Base-by-base conservation (phyloP, 1,139 yeast genomes). In the Hyphopichia buzzinii region DNA sequence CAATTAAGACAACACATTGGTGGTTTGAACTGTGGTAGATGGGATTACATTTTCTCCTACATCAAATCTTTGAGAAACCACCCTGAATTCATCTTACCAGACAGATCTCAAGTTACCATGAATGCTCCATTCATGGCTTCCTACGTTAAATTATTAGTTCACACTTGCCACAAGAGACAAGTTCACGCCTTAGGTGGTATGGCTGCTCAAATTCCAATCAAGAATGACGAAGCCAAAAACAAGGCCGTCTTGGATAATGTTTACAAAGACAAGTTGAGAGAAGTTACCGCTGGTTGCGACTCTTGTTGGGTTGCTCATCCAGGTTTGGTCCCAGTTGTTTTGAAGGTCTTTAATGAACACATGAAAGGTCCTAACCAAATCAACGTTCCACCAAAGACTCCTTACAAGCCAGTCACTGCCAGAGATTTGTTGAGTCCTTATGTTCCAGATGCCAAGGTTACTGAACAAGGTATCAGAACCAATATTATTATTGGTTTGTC, bases 241-340 rank as follows among this genome's bases (percentile, higher is more conserved):
- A 70, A 66, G 53, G 66, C 65, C 38, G 89, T 88, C 33, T 78
- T 83, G 79, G 81, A 78, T 47, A 81, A 81, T 46, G 90, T 83
- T 39, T 74, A 79, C 50, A 77, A 74, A 54, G 90, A 83, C 63
- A 83, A 83, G 67, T 68, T 79, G 50, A 74, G 92, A 50, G 94
- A 84, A 62, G 92, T 78, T 35, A 60, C 68, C 41, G 82, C 84
- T 38, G 90, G 89, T 38, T 84, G 85, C 58, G 89, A 83, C 62
- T 85, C 89, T 35, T 81, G 89, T 54, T 83, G 90, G 89, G 84
- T 83, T 54, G 89, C 89, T 30, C 89, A 83, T 57, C 89, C 89
- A 25, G 87, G 84, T 26, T 74, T 84, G 59, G 92, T 87, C 24
- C 74, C 80, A 33, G 77, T 83, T 52, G 92, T 87, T 15, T 74